These are phyloP conservation scores for Anastatica hierochuntica DNA, from an alignment of 345 rosid genomes.

Conservation along the genomic window DNA sequence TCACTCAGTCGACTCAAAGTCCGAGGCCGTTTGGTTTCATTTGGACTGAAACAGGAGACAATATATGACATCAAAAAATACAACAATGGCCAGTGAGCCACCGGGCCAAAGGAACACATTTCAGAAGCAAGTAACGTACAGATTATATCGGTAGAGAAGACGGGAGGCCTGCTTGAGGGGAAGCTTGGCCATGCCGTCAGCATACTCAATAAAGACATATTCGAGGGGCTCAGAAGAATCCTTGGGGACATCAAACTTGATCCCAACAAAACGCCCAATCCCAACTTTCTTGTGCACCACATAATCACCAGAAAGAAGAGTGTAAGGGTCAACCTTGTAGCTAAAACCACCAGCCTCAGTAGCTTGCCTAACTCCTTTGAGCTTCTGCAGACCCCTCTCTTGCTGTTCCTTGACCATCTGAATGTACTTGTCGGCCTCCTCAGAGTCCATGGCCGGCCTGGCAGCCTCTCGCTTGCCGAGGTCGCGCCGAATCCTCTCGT, in stretches of 20 bases:
- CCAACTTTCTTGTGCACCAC: slow-evolving; percentile 96
- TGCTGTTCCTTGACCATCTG: slow-evolving; percentile 77
- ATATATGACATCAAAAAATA: background rate
- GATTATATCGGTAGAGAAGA: slow-evolving; percentile 79
- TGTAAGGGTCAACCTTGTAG: slow-evolving; percentile 84
- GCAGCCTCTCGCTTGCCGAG: slow-evolving; percentile 45
- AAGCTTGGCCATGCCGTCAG: slow-evolving; percentile 97
- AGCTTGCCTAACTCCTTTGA: slow-evolving; percentile 48
- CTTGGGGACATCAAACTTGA: slow-evolving; percentile 63
- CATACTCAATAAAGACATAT: slow-evolving; percentile 78
- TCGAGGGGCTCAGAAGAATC: slow-evolving; percentile 56
- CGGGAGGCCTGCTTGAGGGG: slow-evolving; percentile 85
- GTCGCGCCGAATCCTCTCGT: slow-evolving; percentile 71
- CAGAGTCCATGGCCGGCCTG: slow-evolving; percentile 52
- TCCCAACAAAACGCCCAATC: slow-evolving; percentile 76
- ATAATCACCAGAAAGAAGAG: slow-evolving; percentile 65
- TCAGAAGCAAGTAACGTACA: slow-evolving; percentile 33
- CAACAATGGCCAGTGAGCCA: background rate
- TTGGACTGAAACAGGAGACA: slow-evolving; percentile 46
- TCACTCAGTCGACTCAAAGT: slow-evolving; percentile 81
- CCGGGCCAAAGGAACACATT: background rate
- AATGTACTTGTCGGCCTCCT: slow-evolving; percentile 82
- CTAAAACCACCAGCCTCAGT: slow-evolving; percentile 36
- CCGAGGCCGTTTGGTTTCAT: slow-evolving; percentile 67
- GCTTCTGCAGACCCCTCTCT: slow-evolving; percentile 79